Evolutionary conservation across 1,139 yeast genomes (phyloP), one percentile per base, ranked within the genome.

Genomic region (Taphrina sp.): DNA sequence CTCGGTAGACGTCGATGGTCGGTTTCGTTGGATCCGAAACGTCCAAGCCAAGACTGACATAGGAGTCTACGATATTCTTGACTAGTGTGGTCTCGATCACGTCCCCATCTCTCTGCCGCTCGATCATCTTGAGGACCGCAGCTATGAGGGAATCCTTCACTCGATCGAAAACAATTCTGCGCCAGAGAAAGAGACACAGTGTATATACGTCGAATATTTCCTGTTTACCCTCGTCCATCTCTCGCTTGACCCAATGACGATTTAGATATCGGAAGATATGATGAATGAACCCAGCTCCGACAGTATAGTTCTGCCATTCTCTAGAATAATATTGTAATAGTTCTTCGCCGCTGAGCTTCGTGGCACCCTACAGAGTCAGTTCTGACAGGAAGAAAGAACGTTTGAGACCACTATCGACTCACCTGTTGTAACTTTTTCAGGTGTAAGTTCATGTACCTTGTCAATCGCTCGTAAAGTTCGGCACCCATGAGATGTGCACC

Each of bases 221-320:
- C 62, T 90, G 78, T 65, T 88, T 81, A n/a, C 97, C 97, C 67
- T 92, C 97, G 41, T 90, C 86, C 65, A 97, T 79, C 70, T 92
- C 97, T 67, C 95, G 89, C 65, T 85, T 88, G 49, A 94, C 96
- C 98, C 98, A 94, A 71, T 92, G 92, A 62, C 97, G 79, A 70
- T 94, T 94, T 79, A 94, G 82, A 70, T 94, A 94, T 68, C 90
- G 95, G 67, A 92, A 88, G 26, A 94, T 94, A 69, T 94, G 95
- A 70, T 89, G 89, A 70, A 94, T 73, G 69, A 88, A 86, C 17
- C 90, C 85, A 0, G 97, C 95, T 36, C 98, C 98, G 58, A 87
- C 81, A 34, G 95, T 82, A 68, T 80, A 94, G 60, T 97, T 77
- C 60, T 83, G 82, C 96, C 97, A 94, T 62, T 85, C 80, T 64